Conservation (phyloP, 2,329 filamentous ascomycete genomes). For the Hypoxylon sp. region DNA sequence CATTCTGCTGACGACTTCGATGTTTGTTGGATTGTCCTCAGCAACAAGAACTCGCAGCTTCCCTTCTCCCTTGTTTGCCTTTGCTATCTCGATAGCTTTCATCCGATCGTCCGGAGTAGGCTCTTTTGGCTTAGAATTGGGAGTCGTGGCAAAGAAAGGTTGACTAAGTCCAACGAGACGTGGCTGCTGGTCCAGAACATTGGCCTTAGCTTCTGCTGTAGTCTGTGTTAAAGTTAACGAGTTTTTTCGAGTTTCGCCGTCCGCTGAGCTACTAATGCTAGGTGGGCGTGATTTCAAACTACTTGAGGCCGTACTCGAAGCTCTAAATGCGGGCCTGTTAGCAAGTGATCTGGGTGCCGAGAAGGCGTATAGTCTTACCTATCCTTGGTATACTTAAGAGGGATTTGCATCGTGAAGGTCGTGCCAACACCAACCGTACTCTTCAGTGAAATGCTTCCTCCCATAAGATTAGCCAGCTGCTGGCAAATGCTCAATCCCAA, state of each 20-base stretch:
- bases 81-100: conserved; percentile 75
- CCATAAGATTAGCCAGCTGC: conserved; percentile 87
- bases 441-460: conserved; percentile 78
- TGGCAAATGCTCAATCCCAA: conserved; percentile 91
- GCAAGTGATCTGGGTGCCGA: background rate
- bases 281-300: conserved; percentile 65
- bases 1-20: conserved; percentile 73
- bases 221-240: conserved; percentile 52
- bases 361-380: conserved; percentile 61
- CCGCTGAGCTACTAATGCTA: conserved; percentile 62
- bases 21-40: conserved; percentile 74
- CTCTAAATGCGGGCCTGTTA: conserved; percentile 52
- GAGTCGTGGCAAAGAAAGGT: conserved; percentile 78
- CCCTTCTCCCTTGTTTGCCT: conserved; percentile 71
- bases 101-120: conserved; percentile 71
- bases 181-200: conserved; percentile 77
- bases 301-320: conserved; percentile 69
- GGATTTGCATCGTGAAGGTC: conserved; percentile 86
- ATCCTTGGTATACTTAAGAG: conserved; percentile 81
- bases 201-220: conserved; percentile 55
- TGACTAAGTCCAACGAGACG: conserved; percentile 85
- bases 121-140: conserved; percentile 51
- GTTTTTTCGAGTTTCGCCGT: conserved; percentile 57
- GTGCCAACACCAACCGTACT: conserved; percentile 82
- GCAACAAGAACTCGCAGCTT: conserved; percentile 88